Percentiles rank a stretch among this genome's conserved stretches.
phyloP scores from a whole-genome alignment of 2,329 filamentous ascomycete genomes.

The Aspergillus amoenus region DNA sequence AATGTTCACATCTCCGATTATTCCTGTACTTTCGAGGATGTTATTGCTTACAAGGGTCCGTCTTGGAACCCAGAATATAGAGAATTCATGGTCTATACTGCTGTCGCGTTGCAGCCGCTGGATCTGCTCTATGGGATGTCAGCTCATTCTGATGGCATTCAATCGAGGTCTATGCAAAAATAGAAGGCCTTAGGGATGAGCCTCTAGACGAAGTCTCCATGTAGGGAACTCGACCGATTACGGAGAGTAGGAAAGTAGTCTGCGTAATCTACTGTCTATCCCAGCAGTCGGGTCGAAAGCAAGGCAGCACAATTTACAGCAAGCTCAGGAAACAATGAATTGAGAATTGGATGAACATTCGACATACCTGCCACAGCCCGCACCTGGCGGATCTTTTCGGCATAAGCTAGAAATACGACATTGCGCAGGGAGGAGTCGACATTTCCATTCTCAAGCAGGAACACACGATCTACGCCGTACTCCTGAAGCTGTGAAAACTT shows the following conservation, averaged over 20 bases:
- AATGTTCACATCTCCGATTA: constrained; percentile 88
- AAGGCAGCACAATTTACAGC: constrained; percentile 10
- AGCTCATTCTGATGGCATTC: constrained; percentile 59
- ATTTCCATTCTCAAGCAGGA: constrained; percentile 94
- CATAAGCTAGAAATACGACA: constrained; percentile 88
- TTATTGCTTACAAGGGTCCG: constrained; percentile 89
- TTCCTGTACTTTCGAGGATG: constrained; percentile 86
- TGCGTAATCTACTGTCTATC: constrained; percentile 61
- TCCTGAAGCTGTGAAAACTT: constrained; percentile 95
- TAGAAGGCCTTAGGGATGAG: constrained; percentile 47
- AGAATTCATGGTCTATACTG: constrained; percentile 90
- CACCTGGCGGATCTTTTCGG: constrained; percentile 82
- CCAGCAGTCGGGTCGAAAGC: constrained; percentile 27
- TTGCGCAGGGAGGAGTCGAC: constrained; percentile 92
- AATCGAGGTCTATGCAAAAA: constrained; percentile 32
- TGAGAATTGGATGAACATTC: not conserved
- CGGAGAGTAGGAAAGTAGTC: constrained; percentile 52
- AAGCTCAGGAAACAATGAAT: constrained; percentile 6
- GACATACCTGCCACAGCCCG: constrained; percentile 82
- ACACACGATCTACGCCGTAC: constrained; percentile 96
- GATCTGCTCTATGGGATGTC: constrained; percentile 74
- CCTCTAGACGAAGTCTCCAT: constrained; percentile 36
- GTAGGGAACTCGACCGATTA: constrained; percentile 58
- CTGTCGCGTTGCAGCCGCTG: constrained; percentile 84
- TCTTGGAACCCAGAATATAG: constrained; percentile 92